A percentile compares a stretch with the other conserved stretches of the same genome.
Evolutionary conservation across 2,329 filamentous ascomycete species (phyloP).

Genomic region (Ascocoryne sarcoides): DNA sequence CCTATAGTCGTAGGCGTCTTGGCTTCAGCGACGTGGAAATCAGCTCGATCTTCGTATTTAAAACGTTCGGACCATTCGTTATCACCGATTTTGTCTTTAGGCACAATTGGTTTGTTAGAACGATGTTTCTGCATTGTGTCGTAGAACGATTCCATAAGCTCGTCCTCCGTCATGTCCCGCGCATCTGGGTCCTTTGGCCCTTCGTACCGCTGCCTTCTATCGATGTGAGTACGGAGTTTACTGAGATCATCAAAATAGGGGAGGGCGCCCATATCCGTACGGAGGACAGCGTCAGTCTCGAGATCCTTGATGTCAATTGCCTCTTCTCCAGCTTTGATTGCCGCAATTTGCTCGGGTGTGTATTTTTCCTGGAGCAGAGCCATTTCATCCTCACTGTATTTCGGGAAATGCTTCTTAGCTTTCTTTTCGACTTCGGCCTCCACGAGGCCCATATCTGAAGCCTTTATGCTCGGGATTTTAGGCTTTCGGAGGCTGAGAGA

Average conservation of each 20-base stretch:
- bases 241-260: conserved; percentile 79
- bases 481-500: background rate
- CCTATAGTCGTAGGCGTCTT: conserved; percentile 18
- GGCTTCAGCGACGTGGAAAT: conserved; percentile 17
- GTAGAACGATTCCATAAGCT: conserved; percentile 10
- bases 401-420: background rate
- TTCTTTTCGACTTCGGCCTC: background rate
- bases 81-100: background rate
- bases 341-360: conserved; percentile 70
- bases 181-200: conserved; percentile 25
- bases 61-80: background rate
- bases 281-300: conserved; percentile 60
- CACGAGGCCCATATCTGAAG: conserved; percentile 1
- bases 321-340: conserved; percentile 72
- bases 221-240: conserved; percentile 66
- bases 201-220: conserved; percentile 49
- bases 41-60: conserved; percentile 8
- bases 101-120: background rate
- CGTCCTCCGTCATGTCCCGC: conserved; percentile 27
- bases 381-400: conserved; percentile 60
- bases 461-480: conserved; percentile 1
- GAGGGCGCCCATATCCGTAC: conserved; percentile 63
- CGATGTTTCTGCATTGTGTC: background rate
- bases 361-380: conserved; percentile 57
- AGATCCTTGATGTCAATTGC: conserved; percentile 69